These are phyloP conservation scores for Botrytis paeoniae DNA, from an alignment of 2,329 filamentous ascomycete species.

Conservation along the genomic window DNA sequence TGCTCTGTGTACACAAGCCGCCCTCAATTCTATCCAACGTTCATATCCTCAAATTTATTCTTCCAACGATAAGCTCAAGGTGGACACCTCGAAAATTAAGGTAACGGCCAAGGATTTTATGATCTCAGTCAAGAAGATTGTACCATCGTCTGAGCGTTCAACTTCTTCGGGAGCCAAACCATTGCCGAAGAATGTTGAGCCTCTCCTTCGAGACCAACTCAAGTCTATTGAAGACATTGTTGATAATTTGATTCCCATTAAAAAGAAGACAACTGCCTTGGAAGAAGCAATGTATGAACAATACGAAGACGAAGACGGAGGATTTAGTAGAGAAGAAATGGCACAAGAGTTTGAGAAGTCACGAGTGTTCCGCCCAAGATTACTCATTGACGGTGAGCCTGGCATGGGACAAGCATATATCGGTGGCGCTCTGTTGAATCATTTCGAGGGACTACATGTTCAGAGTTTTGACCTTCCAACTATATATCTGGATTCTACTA, in stretches of 20 bases:
- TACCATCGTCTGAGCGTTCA: slow-evolving; percentile 90
- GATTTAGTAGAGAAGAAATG: slow-evolving; percentile 78
- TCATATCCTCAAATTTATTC: slow-evolving; percentile 96
- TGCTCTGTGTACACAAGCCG: slow-evolving; percentile 92
- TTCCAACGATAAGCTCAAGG: slow-evolving; percentile 83
- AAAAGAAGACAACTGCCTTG: slow-evolving; percentile 82
- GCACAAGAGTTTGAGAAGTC: slow-evolving; percentile 79
- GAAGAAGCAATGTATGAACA: slow-evolving; percentile 93
- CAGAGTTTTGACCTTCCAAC: slow-evolving; percentile 91
- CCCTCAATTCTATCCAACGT: slow-evolving; percentile 90
- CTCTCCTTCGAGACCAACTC: slow-evolving; percentile 73
- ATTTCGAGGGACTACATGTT: slow-evolving; percentile 91
- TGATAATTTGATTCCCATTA: slow-evolving; percentile 75
- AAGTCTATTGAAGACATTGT: slow-evolving; percentile 65
- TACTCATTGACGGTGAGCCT: slow-evolving; percentile 75
- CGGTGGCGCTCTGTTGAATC: slow-evolving; percentile 77
- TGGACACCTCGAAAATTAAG: slow-evolving; percentile 79
- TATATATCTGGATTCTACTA: slow-evolving; percentile 75
- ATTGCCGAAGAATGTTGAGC: slow-evolving; percentile 75
- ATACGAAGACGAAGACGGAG: slow-evolving; percentile 75
- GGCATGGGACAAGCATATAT: slow-evolving; percentile 96
- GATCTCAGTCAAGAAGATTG: slow-evolving; percentile 92
- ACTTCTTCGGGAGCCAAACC: slow-evolving; percentile 80
- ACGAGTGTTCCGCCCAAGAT: slow-evolving; percentile 81
- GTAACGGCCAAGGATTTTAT: slow-evolving; percentile 95